Percentiles rank a stretch among this genome's conserved stretches.
Evolutionary conservation across 495 filamentous ascomycete genomes (phyloP).

Genomic region (Durotheca rogersii): DNA sequence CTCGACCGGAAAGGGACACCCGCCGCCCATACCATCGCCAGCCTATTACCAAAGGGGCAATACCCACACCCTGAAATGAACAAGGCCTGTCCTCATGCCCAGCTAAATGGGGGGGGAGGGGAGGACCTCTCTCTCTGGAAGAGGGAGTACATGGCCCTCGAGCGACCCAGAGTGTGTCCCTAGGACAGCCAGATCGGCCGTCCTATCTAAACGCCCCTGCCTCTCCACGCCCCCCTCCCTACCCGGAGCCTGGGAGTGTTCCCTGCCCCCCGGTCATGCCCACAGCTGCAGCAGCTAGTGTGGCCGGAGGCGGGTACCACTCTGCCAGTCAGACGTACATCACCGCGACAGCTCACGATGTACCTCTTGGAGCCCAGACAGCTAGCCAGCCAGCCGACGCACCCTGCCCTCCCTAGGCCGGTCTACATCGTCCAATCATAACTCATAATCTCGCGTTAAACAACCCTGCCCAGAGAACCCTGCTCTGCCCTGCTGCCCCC

Average conservation of each 20-base stretch:
- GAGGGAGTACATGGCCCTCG: constrained; percentile 24
- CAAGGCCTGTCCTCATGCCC: constrained; percentile 26
- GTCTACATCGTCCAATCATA: constrained; percentile 47
- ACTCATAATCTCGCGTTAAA: constrained; percentile 47
- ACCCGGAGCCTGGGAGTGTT: constrained; percentile 7
- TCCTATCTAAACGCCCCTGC: no score
- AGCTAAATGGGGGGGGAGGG: constrained; percentile 13
- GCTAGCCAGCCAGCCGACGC: constrained; percentile 34
- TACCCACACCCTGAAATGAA: constrained; percentile 37
- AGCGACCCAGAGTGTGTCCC: constrained; percentile 34
- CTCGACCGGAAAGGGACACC: constrained; percentile 18
- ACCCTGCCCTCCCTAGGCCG: constrained; percentile 33
- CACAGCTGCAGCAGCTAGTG: constrained; percentile 26
- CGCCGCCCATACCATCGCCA: constrained; percentile 18
- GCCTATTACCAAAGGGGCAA: constrained; percentile 39
- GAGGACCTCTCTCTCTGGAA: constrained; percentile 31
- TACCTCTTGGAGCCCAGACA: constrained; percentile 29
- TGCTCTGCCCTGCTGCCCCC: no score
- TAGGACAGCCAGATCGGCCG: no score
- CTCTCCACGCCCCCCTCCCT: no score
- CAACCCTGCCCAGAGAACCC: constrained; percentile 31
- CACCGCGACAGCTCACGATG: no score
- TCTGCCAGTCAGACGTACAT: constrained; percentile 33
- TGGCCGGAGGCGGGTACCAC: constrained; percentile 17
- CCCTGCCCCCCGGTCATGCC: constrained; percentile 16